Evolutionary conservation across 192 early-diverging fungal species (phyloP), one percentile per base, ranked within the genome.

Genomic region (Linnemannia zychae): DNA sequence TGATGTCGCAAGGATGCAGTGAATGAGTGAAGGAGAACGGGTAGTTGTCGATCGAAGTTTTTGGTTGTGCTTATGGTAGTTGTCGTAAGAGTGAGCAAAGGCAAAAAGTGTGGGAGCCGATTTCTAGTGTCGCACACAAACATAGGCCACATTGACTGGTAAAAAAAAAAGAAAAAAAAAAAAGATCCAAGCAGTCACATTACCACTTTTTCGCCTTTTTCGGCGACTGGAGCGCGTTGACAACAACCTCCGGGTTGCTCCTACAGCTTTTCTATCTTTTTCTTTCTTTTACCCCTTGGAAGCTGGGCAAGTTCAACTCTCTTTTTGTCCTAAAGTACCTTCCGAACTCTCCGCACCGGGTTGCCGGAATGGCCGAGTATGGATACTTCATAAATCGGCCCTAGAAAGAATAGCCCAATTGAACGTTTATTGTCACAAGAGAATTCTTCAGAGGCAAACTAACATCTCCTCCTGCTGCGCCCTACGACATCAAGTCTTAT

Each of bases 171-270:
- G 34, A 37, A 67, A 37, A 36, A 37, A 33, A 18, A 33, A n/a
- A 67, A 37, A 67, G 36, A 22, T 36, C 17, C n/a, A n/a, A n/a
- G 66, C 33, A 68, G 67, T 68, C 36, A 68, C 38, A 4, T 22
- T 13, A 24, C 22, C 57, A 63, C 57, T 28, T 12, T 63, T 63
- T 63, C 57, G 57, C 57, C 57, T 63, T 63, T 63, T 63, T 63
- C 24, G 57, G 57, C 57, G 7, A 9, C 4, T n/a, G n/a, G 1
- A 57, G 7, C 57, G 57, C 24, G 24, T 60, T 60, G 57, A 28
- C n/a, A 7, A 9, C n/a, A 7, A n/a, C 28, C 57, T 49, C 57
- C 57, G 57, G 24, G 24, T 60, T 60, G 57, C 57, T 60, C 57
- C 57, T 60, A 2, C 7, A 7, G 52, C 12, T 57, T 24, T 57